Base-by-base conservation (phyloP, 257 asterid species). In the Ehretia macrophylla region DNA sequence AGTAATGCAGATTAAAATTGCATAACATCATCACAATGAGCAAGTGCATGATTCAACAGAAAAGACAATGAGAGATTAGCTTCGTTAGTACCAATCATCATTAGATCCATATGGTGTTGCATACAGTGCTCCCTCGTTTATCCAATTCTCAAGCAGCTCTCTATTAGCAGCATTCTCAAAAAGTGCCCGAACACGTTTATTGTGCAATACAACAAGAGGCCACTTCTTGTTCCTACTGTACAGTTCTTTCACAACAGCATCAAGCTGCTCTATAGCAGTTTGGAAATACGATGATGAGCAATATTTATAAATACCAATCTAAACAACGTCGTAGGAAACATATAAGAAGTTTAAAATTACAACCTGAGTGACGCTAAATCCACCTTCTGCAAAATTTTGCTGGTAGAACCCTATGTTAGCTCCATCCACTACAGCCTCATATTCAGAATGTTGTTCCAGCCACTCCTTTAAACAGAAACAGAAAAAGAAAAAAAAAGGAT, bases 71-170 rank as follows among this genome's bases (percentile, higher is more conserved):
- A 51, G 42, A 53, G 16, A 64, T n/a, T 48, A 51, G 66, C 32
- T 60, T 3, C 14, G 8, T 42, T 42, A 51, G 40, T 70, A 88
- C 99, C 97, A 92, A 58, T 88, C 99, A 60, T 92, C 99, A 59
- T 92, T 92, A 17, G 99, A 92, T 72, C 99, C 99, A 75, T 77
- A 80, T 16, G 99, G 99, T 52, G 96, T 88, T 71, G 79, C 87
- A 71, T 84, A 86, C 21, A 92, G 76, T 58, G 83, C 67, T 21
- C 88, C 91, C 59, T 68, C 70, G 69, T 83, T 76, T 44, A 77
- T 70, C 99, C 95, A 92, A 63, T 83, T 83, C 61, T 84, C 66
- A 72, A 92, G 69, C 59, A 84, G 65, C 67, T 83, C 94, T 73
- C 99, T 78, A 61, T 75, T 71, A 38, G 80, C 78, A 63, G 86